phyloP scores from a whole-genome alignment of 2,329 filamentous ascomycete species.

The Paraphaeosphaeria minitans region DNA sequence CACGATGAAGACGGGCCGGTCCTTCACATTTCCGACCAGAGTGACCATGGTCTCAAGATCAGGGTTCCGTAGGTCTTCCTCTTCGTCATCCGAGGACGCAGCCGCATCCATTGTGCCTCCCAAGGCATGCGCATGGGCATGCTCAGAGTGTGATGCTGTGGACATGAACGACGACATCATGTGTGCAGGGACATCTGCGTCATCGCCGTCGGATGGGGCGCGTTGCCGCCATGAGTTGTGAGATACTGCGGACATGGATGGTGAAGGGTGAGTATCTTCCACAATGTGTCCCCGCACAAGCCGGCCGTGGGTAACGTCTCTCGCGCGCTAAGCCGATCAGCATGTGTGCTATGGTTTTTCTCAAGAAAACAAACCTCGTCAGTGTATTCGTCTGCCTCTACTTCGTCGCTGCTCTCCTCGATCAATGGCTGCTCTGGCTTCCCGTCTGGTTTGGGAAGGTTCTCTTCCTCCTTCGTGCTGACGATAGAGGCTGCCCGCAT shows the following conservation, averaged over 20 bases:
- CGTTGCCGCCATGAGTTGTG: conserved; percentile 57
- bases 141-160: conserved; percentile 66
- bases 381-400: conserved; percentile 59
- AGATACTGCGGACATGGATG: conserved; percentile 67
- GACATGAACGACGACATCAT: conserved; percentile 87
- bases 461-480: conserved; percentile 37
- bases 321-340: conserved; percentile 61
- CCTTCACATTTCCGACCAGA: conserved; percentile 90
- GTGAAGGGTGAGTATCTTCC: conserved; percentile 87
- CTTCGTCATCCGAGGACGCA: conserved; percentile 88
- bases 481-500: conserved; percentile 43
- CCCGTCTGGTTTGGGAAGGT: conserved; percentile 28
- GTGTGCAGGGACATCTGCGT: conserved; percentile 67
- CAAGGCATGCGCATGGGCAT: conserved; percentile 74
- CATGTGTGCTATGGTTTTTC: neutral
- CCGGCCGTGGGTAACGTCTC: conserved; percentile 89
- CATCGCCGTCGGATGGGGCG: conserved; percentile 54
- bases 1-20: conserved; percentile 88
- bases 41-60: conserved; percentile 94
- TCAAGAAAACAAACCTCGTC: conserved; percentile 61
- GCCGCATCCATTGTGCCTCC: conserved; percentile 84
- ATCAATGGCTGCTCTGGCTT: conserved; percentile 24
- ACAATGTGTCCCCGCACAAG: conserved; percentile 94
- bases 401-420: conserved; percentile 16
- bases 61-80: conserved; percentile 81